phyloP scores from a whole-genome alignment of 805 yeast species.

The Ogataea glucozyma region DNA sequence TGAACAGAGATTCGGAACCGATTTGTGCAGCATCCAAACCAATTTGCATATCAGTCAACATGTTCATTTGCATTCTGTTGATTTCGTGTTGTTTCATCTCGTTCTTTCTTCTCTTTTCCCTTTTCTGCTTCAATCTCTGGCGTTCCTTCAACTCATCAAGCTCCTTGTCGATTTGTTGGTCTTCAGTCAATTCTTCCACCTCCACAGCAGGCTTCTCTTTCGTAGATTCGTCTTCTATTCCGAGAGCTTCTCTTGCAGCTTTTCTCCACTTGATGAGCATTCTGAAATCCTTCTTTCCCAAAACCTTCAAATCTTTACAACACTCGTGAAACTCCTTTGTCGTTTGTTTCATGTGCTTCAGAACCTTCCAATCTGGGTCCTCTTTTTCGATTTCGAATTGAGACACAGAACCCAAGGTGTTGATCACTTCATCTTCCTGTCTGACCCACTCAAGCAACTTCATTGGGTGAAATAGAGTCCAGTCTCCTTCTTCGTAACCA shows the following conservation, averaged over 20 bases:
- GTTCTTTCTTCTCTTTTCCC: conserved; percentile 81
- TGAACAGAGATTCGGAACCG: conserved; percentile 80
- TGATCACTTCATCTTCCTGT: conserved; percentile 75
- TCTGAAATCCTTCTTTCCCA: conserved; percentile 93
- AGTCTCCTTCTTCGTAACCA: conserved; percentile 96
- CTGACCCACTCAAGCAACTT: conserved; percentile 79
- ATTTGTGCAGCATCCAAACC: conserved; percentile 89
- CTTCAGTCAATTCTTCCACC: conserved; percentile 77
- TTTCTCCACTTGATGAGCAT: conserved; percentile 83
- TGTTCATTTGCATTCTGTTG: conserved; percentile 90
- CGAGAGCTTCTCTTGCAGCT: conserved; percentile 76
- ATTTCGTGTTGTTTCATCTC: conserved; percentile 87
- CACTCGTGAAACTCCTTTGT: conserved; percentile 79
- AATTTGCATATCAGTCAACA: conserved; percentile 88
- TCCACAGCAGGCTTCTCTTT: conserved; percentile 55
- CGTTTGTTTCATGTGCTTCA: conserved; percentile 73
- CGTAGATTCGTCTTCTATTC: conserved; percentile 57
- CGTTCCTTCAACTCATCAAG: conserved; percentile 70
- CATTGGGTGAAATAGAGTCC: conserved; percentile 66
- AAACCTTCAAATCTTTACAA: conserved; percentile 86
- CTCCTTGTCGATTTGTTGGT: conserved; percentile 86
- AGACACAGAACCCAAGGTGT: conserved; percentile 71
- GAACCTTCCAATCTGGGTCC: conserved; percentile 70
- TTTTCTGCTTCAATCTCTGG: conserved; percentile 65
- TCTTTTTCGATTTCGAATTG: conserved; percentile 61